Base-by-base conservation (phyloP, 2,329 filamentous ascomycete genomes). In the Geosmithia morbida region DNA sequence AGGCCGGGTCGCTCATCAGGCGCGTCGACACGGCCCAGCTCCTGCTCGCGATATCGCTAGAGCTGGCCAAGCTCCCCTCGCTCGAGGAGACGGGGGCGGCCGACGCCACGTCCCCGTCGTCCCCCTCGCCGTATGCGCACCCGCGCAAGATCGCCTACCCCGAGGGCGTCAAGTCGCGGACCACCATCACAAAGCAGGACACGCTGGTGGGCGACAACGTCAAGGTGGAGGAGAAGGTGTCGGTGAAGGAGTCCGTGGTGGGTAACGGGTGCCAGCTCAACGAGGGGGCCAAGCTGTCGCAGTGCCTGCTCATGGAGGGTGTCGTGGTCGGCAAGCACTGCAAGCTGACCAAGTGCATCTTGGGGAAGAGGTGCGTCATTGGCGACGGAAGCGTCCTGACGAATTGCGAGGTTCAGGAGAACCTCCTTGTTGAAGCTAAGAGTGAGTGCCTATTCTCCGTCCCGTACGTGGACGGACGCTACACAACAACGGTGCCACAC, bases 381-480 rank as follows among this genome's bases (percentile, higher is more conserved):
- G 89, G 90, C n/a, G 85, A 87, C 44, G 83, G 82, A 8, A 82
- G 74, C 6, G 75, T 80, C n/a, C 65, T 97, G 54, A 88, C 83
- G 47, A 86, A 95, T 51, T 96, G 89, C 56, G 88, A 97, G 65
- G 83, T 97, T 5, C 88, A 95, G 61, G 87, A 95, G 62, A 90
- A 90, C 59, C 72, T 90, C 8, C 74, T 95, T 1, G 81, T 89
- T 43, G 89, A 94, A 57, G 77, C 85, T n/a, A 84, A 66, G 61
- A 81, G 79, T 82, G 67, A 71, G 77, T 74, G 41, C 19, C 11
- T 41, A 14, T 7, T 6, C 7, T 30, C 11, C 29, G n/a, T n/a
- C n/a, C n/a, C n/a, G n/a, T 39, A 18, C 41, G 16, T 39, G 29
- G 14, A 26, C 8, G 22, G 22, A 4, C 8, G 22, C 8, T 26